Base-by-base conservation (phyloP, 257 asterid species). In the Nicotiana attenuata region DNA sequence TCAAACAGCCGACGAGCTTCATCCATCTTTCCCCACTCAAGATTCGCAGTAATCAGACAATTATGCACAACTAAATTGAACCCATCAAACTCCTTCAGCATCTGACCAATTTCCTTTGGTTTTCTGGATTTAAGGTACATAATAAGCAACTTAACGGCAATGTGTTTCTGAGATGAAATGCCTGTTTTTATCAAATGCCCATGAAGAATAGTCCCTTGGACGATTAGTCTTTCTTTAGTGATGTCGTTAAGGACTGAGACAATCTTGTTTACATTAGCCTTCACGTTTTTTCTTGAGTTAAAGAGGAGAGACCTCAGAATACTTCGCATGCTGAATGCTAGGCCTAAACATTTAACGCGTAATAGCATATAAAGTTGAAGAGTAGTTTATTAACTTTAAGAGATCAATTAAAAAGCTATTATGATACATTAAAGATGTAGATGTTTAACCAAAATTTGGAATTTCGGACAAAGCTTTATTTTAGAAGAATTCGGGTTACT, bases 51-150 rank as follows among this genome's bases (percentile, higher is more conserved):
- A 64, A 92, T 91, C 83, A 94, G 90, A 86, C 98, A 94, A 82
- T 94, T 94, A 7, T 86, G 90, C 19, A 88, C 97, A 64, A 89
- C 92, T 69, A 92, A 57, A 83, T 91, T 88, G 83, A 94, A 93
- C 61, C 98, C 96, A 65, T 88, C 80, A 60, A 92, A 94, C 83
- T 91, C 96, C 89, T 85, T 90, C 85, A 94, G 57, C 87, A 94
- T 90, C 81, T 87, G 93, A 53, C 89, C 84, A 11, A 90, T 86
- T 66, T 94, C 97, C 19, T 65, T 50, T 2, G 89, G 60, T 83
- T 87, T 91, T 81, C 88, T 52, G 7, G 88, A 88, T 56, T 89
- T 89, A 60, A 91, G 57, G 73, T 93, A 91, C 98, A 91, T 90
- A 77, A 88, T 78, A 63, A 94, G 91, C 67, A 94, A 65, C 68